phyloP scores from a whole-genome alignment of 495 filamentous ascomycete species.

The Aspergillus coremiiformis region DNA sequence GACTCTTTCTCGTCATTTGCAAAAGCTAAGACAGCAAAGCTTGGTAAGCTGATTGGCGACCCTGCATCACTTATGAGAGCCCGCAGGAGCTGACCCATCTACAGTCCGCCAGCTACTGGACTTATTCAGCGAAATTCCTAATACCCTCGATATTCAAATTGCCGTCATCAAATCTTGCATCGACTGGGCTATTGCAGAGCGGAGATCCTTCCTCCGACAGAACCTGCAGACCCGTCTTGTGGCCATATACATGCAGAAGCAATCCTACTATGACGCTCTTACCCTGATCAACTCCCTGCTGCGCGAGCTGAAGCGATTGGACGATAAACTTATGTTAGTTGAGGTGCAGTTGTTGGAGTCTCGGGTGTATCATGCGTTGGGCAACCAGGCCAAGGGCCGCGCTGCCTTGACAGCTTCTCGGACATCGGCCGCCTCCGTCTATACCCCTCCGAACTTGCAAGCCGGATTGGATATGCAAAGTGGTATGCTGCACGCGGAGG shows the following conservation, averaged over 20 bases:
- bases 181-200: slow-evolving; percentile 94
- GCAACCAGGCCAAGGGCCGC: slow-evolving; percentile 92
- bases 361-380: slow-evolving; percentile 92
- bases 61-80: not conserved
- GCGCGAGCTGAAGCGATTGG: slow-evolving; percentile 90
- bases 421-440: slow-evolving; percentile 91
- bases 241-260: slow-evolving; percentile 87
- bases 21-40: slow-evolving; percentile 97
- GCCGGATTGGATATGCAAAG: slow-evolving; percentile 98
- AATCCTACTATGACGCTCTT: slow-evolving; percentile 92
- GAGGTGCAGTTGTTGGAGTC: slow-evolving; percentile 98
- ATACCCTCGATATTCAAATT: slow-evolving; percentile 87
- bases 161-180: slow-evolving; percentile 95
- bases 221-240: slow-evolving; percentile 96
- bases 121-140: slow-evolving; percentile 85
- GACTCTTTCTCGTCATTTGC: slow-evolving; percentile 90
- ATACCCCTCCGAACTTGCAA: slow-evolving; percentile 91
- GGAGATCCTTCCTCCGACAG: slow-evolving; percentile 90
- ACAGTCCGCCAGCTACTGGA: slow-evolving; percentile 95
- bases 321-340: slow-evolving; percentile 98
- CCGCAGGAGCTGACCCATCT: not conserved
- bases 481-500: slow-evolving; percentile 96
- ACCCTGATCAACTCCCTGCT: slow-evolving; percentile 94
- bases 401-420: slow-evolving; percentile 90
- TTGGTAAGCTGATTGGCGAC: slow-evolving; percentile 54